Evolutionary conservation across 1,284 basidiomycete species (phyloP), one percentile per base, ranked within the genome.

Genomic region (Inonotus obliquus): DNA sequence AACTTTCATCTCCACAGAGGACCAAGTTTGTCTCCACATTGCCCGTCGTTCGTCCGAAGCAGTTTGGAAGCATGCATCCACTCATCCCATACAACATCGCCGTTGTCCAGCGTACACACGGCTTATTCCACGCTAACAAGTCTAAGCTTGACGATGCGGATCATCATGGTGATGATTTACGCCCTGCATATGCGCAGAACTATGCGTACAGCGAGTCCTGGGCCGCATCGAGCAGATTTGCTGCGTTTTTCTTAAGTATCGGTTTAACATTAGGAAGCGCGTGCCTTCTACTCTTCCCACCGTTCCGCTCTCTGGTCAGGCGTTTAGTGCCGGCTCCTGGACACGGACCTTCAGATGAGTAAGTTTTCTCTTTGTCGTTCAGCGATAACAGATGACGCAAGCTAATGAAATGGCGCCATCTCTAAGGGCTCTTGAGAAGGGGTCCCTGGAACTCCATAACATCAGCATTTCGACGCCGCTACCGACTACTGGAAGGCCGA

Each of bases 121-220:
- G 86, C 11, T 77, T 96, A 32, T 79, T 86, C 54, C 81, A 88
- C 63, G 66, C 76, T 38, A 63, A 60, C 67, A 59, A n/a, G 44
- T 35, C 41, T 48, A 14, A 23, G 10, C 4, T 9, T 10, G 27
- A 29, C 9, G 48, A 45, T 27, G 37, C 44, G 10, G 49, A 23
- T 7, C 17, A 14, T 14, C 55, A 57, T 17, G 27, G 25, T 19
- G 48, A 44, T 9, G 23, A 48, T 25, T 60, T 52, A 59, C 64
- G 57, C 64, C 65, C 68, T 1, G 67, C 76, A 19, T 91, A 93
- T 67, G 90, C 89, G 5, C 74, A 82, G 1, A 68, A 79, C 2
- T 92, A 94, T 75, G 75, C 76, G 35, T 95, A 95, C 70, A 81
- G 85, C 55, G 93, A 96, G 73, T 91, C 89, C 60, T 27, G 83